phyloP scores from a whole-genome alignment of 495 filamentous ascomycete genomes.

The Physcia stellaris region DNA sequence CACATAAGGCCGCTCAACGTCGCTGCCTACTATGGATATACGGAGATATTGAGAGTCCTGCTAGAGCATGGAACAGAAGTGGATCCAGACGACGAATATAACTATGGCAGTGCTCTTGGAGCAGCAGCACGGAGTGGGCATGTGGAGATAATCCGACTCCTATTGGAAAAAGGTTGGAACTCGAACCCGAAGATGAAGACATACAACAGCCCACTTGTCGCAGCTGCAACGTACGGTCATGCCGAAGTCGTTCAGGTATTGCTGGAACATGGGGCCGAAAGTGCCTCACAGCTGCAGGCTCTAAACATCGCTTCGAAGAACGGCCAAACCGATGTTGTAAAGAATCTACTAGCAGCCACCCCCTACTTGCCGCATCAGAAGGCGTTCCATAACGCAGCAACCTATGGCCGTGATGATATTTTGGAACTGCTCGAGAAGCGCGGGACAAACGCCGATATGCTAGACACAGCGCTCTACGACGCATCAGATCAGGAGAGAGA shows the following conservation, averaged over 20 bases:
- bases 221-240: slow-evolving; percentile 10
- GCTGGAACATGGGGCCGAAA: slow-evolving; percentile 1
- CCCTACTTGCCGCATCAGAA: slow-evolving; percentile 7
- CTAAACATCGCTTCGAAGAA: slow-evolving; percentile 9
- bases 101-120: slow-evolving; percentile 11
- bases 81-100: slow-evolving; percentile 5
- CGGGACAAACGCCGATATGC: slow-evolving; percentile 7
- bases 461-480: slow-evolving; percentile 6
- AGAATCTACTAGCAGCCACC: background rate
- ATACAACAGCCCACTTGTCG: slow-evolving; percentile 7
- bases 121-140: slow-evolving; percentile 11
- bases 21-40: slow-evolving; percentile 5
- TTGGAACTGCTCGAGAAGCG: slow-evolving; percentile 7
- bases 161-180: slow-evolving; percentile 9
- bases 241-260: slow-evolving; percentile 5
- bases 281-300: slow-evolving; percentile 4
- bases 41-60: slow-evolving; percentile 4
- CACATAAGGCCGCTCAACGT: slow-evolving; percentile 6
- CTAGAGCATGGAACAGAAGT: slow-evolving; percentile 4
- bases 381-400: slow-evolving; percentile 6
- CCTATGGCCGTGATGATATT: slow-evolving; percentile 8
- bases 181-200: slow-evolving; percentile 8
- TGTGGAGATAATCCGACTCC: slow-evolving; percentile 4
- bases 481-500: slow-evolving; percentile 10
- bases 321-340: slow-evolving; percentile 7